These are phyloP conservation scores for Sarocladium brachiariae DNA, from an alignment of 2,329 filamentous ascomycete genomes.

Conservation along the genomic window DNA sequence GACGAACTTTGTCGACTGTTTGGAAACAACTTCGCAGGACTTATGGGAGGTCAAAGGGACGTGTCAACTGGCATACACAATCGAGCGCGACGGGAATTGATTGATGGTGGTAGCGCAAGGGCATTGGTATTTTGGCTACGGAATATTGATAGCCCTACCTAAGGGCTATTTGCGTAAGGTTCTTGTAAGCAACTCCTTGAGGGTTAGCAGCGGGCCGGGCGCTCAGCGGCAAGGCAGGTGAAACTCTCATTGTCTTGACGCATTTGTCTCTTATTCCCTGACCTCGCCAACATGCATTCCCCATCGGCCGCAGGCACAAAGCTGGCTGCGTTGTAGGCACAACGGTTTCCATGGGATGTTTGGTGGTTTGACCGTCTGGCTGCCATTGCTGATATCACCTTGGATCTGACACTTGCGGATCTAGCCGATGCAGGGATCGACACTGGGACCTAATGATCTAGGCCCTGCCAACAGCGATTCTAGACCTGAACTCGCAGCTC, in stretches of 20 bases:
- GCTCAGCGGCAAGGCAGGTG: not conserved
- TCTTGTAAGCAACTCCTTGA: not conserved
- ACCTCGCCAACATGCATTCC: not conserved
- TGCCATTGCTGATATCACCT: not conserved
- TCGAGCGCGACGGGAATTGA: too few species aligned
- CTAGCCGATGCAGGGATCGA: conserved; percentile 9
- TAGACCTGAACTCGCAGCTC: not conserved
- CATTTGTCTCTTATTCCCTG: not conserved
- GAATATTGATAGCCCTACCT: too few species aligned
- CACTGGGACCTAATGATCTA: conserved; percentile 7
- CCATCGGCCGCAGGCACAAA: not conserved
- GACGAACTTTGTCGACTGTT: too few species aligned
- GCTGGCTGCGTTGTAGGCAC: not conserved
- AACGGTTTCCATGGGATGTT: not conserved
- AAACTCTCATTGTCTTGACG: not conserved
- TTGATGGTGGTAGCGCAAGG: too few species aligned
- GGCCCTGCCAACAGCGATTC: conserved; percentile 1
- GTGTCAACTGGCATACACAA: too few species aligned
- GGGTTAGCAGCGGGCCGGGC: not conserved
- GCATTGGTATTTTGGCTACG: too few species aligned
- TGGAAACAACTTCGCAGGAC: too few species aligned
- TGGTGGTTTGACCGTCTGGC: not conserved
- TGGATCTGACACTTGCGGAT: conserved; percentile 9
- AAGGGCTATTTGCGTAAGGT: not conserved
- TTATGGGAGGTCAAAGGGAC: too few species aligned